phyloP scores from a whole-genome alignment of 768 basidiomycete species.

The Trametes cubensis region DNA sequence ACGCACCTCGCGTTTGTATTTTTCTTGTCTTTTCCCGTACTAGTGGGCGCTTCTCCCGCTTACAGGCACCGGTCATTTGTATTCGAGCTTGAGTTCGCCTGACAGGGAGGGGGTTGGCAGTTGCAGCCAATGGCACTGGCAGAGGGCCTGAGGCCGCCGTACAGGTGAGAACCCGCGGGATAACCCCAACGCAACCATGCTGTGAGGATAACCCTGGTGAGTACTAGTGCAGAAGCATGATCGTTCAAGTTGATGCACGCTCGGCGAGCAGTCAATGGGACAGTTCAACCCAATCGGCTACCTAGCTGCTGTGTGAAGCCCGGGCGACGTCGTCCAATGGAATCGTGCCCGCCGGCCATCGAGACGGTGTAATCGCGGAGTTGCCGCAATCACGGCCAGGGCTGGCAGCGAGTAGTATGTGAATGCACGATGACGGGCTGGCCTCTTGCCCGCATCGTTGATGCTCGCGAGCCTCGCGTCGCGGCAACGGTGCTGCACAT shows the following conservation, averaged over 20 bases:
- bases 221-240: conserved; percentile 9
- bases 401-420: too few species aligned
- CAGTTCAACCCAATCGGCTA: conserved; percentile 6
- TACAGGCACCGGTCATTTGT: neutral
- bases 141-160: neutral
- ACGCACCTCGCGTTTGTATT: neutral
- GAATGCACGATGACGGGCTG: neutral
- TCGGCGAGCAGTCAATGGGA: neutral
- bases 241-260: neutral
- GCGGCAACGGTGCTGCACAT: too few species aligned
- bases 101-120: neutral
- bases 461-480: too few species aligned
- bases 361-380: conserved; percentile 15
- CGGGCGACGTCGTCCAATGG: conserved; percentile 1
- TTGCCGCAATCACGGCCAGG: neutral
- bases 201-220: conserved; percentile 1
- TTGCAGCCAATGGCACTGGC: too few species aligned
- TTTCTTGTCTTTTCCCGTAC: conserved; percentile 11
- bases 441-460: too few species aligned
- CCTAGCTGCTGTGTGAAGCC: conserved; percentile 7
- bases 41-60: conserved; percentile 15
- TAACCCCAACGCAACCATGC: neutral
- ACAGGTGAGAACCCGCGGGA: neutral
- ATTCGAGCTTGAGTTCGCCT: neutral
- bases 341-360: conserved; percentile 6